phyloP scores from a whole-genome alignment of 352 stramenopile species.

The Globisporangium uncinulatum region DNA sequence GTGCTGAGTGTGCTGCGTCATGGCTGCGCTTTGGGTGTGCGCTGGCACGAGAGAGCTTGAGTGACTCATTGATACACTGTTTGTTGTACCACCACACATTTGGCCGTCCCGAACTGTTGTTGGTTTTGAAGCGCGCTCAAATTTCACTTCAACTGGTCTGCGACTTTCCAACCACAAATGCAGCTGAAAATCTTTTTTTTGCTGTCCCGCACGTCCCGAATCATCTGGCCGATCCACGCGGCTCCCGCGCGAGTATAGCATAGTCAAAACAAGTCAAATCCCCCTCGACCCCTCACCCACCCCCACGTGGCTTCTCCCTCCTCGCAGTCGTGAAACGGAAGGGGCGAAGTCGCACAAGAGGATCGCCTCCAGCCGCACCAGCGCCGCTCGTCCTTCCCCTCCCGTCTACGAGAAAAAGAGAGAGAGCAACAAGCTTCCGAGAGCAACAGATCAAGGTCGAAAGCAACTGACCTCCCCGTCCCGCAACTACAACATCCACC shows the following conservation, averaged over 20 bases:
- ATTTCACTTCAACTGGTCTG: not conserved
- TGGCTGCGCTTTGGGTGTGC: not conserved
- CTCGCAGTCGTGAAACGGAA: constrained; percentile 77
- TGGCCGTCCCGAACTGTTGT: not conserved
- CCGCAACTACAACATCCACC: constrained; percentile 3
- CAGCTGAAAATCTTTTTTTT: not conserved
- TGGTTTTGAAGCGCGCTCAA: constrained; percentile 26
- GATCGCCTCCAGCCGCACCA: constrained; percentile 1
- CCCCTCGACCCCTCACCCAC: not conserved
- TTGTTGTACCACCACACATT: not conserved
- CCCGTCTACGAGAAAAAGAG: not conserved
- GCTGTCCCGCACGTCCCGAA: too few relatives aligned
- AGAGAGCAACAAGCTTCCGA: not conserved
- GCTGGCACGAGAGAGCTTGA: not conserved
- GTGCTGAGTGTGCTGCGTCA: too few relatives aligned
- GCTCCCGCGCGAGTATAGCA: not conserved
- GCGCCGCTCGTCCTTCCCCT: not conserved
- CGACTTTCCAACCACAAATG: too few relatives aligned
- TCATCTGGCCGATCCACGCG: too few relatives aligned
- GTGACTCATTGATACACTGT: too few relatives aligned
- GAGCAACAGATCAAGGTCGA: not conserved
- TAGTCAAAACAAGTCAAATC: not conserved
- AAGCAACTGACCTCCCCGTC: too few relatives aligned
- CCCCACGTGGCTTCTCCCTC: constrained; percentile 4
- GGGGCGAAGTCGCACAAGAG: constrained; percentile 28